Evolutionary conservation across 2,329 filamentous ascomycete species (phyloP).

Genomic region (Harringtonia aguacate): DNA sequence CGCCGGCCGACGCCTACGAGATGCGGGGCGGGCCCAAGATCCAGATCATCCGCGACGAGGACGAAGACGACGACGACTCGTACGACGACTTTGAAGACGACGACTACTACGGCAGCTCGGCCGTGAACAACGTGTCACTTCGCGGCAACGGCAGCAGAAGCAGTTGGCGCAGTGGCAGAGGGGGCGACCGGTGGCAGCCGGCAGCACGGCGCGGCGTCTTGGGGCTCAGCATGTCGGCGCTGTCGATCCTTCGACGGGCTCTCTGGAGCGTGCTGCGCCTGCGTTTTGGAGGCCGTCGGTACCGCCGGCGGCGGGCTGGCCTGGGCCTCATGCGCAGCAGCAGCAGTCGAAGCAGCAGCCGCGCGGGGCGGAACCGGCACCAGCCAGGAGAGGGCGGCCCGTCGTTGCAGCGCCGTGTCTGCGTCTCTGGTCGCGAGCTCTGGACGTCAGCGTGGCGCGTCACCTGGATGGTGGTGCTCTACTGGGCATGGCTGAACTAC

Average conservation of each 20-base stretch:
- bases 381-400: too few relatives aligned
- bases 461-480: constrained; percentile 47
- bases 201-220: constrained; percentile 6
- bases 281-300: not conserved
- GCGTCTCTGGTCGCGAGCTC: constrained; percentile 44
- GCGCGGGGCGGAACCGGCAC: constrained; percentile 22
- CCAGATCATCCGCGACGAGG: constrained; percentile 9
- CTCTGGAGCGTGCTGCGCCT: constrained; percentile 2
- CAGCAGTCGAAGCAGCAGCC: constrained; percentile 20
- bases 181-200: constrained; percentile 8
- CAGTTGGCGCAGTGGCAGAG: not conserved
- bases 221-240: not conserved
- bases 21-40: constrained; percentile 9
- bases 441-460: constrained; percentile 51
- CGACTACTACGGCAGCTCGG: not conserved
- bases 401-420: not conserved
- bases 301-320: constrained; percentile 15
- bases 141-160: not conserved
- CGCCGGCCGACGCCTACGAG: not conserved
- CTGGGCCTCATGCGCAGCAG: constrained; percentile 1
- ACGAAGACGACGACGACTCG: constrained; percentile 5
- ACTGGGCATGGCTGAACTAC: constrained; percentile 59
- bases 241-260: not conserved
- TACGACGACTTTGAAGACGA: constrained; percentile 1
- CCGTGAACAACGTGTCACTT: constrained; percentile 1